Base-by-base conservation (phyloP, 805 yeast species). In the Saitoella complicata region DNA sequence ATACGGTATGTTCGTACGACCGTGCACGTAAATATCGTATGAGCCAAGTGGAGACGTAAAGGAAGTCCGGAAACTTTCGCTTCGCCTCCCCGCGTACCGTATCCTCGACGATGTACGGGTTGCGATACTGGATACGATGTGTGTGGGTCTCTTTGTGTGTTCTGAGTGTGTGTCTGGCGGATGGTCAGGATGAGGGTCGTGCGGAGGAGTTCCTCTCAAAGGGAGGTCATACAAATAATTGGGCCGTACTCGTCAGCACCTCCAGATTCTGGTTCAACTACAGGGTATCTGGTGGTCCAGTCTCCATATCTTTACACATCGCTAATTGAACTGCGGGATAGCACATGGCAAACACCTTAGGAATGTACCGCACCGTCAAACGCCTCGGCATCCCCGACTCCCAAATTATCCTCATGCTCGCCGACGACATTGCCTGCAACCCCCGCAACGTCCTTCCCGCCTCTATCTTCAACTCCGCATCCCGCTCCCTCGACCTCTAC, bases 211-310 rank as follows among this genome's bases (percentile, higher is more conserved):
- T 21, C 21, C 21, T 21, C 21, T 21, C 21, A 21, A 21, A 21
- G 21, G 21, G 21, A 21, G 4, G 21, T 21, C 80, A 64, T 74
- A 86, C 78, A 5, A 74, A 74, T 55, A 74, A 74, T 58, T 74
- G 80, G 80, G 88, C 98, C 0, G 97, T 91, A 4, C 65, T 91
- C 39, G 95, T 91, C 36, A 85, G 95, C 2, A 88, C 99, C 1
- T 86, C 96, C 8, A 68, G 97, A 48, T 91, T 91, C 64, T 91
- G 99, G 99, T 91, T 91, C 70, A 91, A 91, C 62, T 91, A 91
- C 59, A 71, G 98, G 21, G 21, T 21, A 21, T 21, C 21, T 21
- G 4, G 21, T 21, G 21, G 2, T 21, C 21, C 21, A 59, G 37
- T 3, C 4, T 34, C 21, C n/a, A 8, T 4, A 21, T 42, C 29